Conservation (phyloP, 352 stramenopile genomes). For the Phytopythium helicoides region DNA sequence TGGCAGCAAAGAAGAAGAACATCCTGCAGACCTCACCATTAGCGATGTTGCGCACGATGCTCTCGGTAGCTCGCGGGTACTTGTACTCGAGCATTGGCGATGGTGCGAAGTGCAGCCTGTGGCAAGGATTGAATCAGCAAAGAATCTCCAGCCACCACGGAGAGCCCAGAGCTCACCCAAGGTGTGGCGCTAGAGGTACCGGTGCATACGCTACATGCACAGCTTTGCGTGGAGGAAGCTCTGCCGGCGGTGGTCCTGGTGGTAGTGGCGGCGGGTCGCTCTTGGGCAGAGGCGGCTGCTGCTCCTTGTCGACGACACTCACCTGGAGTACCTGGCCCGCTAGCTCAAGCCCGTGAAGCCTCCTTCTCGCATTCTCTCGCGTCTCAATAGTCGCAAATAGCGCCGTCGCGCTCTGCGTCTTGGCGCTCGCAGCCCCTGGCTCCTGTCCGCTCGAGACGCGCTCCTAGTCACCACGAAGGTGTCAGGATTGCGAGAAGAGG, state of each 20-base stretch:
- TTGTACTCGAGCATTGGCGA: conserved; percentile 86
- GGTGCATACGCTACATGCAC: conserved; percentile 22
- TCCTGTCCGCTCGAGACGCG: conserved; percentile 25
- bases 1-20: background rate
- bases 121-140: background rate
- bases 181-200: conserved; percentile 62
- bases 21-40: conserved; percentile 53
- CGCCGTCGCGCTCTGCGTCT: conserved; percentile 47
- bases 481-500: background rate
- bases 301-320: conserved; percentile 15
- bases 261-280: conserved; percentile 28
- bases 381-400: conserved; percentile 30
- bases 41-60: conserved; percentile 83
- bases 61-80: conserved; percentile 75
- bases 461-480: conserved; percentile 8
- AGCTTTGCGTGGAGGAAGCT: conserved; percentile 4
- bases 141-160: background rate
- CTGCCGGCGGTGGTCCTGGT: conserved; percentile 5
- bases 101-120: conserved; percentile 80
- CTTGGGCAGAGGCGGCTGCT: conserved; percentile 29
- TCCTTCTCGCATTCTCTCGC: conserved; percentile 33
- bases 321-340: conserved; percentile 48
- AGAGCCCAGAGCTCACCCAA: conserved; percentile 40
- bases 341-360: conserved; percentile 48
- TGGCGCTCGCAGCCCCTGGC: conserved; percentile 13